A percentile compares a stretch with the other conserved stretches of the same genome.
phyloP scores from a whole-genome alignment of 208 protist genomes.

The Crithidia mellificae region DNA sequence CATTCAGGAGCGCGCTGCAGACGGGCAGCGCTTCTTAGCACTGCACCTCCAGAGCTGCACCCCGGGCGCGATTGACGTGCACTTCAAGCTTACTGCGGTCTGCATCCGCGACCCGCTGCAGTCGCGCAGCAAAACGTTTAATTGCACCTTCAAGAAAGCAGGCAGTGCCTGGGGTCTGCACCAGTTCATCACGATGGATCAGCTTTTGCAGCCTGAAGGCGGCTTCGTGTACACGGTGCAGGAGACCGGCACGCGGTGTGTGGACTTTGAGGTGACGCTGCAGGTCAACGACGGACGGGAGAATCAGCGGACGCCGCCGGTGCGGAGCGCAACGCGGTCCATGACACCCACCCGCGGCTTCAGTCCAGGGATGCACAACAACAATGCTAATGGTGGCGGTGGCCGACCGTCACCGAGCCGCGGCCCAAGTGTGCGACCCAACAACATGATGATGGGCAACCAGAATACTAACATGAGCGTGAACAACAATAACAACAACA shows the following conservation, averaged over 20 bases:
- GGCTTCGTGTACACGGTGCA: slow-evolving; percentile 77
- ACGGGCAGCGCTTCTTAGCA: slow-evolving; percentile 67
- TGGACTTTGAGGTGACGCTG: slow-evolving; percentile 80
- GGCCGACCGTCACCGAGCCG: slow-evolving; percentile 20
- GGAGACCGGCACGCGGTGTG: slow-evolving; percentile 52
- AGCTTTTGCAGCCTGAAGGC: slow-evolving; percentile 55
- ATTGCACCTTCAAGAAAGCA: slow-evolving; percentile 83
- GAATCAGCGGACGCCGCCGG: slow-evolving; percentile 32
- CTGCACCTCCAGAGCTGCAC: slow-evolving; percentile 87
- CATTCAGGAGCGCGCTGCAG: slow-evolving; percentile 62
- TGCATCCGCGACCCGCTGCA: slow-evolving; percentile 63
- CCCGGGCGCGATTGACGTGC: slow-evolving; percentile 36
- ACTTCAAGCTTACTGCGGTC: slow-evolving; percentile 79
- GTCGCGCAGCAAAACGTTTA: slow-evolving; percentile 79
- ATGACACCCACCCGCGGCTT: slow-evolving; percentile 29
- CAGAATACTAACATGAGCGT: neutral
- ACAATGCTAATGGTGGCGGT: neutral
- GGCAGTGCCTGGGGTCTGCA: slow-evolving; percentile 88
- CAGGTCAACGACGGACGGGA: slow-evolving; percentile 46
- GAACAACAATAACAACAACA: neutral
- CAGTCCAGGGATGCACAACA: slow-evolving; percentile 1
- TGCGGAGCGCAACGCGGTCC: slow-evolving; percentile 37
- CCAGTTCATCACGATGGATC: slow-evolving; percentile 72
- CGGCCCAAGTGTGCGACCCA: slow-evolving; percentile 17
- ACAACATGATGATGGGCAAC: slow-evolving; percentile 10